Conservation (phyloP, 2,329 filamentous ascomycete genomes). For the Fusarium sp. region DNA sequence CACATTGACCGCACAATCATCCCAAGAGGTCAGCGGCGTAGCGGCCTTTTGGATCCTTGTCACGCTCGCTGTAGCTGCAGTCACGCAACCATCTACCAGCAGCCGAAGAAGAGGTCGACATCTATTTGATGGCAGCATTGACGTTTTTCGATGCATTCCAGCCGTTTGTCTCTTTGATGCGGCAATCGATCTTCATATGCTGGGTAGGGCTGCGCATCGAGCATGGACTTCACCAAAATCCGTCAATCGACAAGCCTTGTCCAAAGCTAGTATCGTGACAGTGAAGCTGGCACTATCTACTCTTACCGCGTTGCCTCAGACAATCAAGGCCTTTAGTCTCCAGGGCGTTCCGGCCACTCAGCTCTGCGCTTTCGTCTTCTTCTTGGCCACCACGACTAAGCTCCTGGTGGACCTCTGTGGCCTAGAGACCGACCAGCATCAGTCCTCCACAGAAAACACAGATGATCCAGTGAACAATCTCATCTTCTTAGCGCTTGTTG, state of each 20-base stretch:
- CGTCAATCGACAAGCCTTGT: not conserved
- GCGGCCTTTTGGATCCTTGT: slow-evolving; percentile 16
- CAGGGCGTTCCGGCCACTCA: slow-evolving; percentile 7
- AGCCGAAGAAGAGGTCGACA: not conserved
- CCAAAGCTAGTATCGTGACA: not conserved
- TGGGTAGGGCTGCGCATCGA: not conserved
- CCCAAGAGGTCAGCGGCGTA: slow-evolving; percentile 15
- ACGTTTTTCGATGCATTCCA: slow-evolving; percentile 3
- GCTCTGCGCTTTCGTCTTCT: not conserved
- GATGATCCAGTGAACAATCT: fast-evolving
- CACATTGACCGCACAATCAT: not conserved
- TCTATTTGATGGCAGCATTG: slow-evolving; percentile 9
- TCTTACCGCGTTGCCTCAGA: not conserved
- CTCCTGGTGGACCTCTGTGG: slow-evolving; percentile 7
- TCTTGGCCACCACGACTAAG: slow-evolving; percentile 1
- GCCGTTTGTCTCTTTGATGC: slow-evolving; percentile 9
- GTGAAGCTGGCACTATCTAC: not conserved
- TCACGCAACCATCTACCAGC: slow-evolving; percentile 1
- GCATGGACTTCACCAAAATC: fast-evolving
- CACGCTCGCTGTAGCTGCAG: slow-evolving; percentile 11
- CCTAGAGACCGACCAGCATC: not conserved
- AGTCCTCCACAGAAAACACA: fast-evolving
- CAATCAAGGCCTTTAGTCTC: slow-evolving; percentile 6
- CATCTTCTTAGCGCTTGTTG: fast-evolving
- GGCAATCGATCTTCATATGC: not conserved